phyloP scores from a whole-genome alignment of 1,139 yeast species.

The Yamadazyma triangularis region DNA sequence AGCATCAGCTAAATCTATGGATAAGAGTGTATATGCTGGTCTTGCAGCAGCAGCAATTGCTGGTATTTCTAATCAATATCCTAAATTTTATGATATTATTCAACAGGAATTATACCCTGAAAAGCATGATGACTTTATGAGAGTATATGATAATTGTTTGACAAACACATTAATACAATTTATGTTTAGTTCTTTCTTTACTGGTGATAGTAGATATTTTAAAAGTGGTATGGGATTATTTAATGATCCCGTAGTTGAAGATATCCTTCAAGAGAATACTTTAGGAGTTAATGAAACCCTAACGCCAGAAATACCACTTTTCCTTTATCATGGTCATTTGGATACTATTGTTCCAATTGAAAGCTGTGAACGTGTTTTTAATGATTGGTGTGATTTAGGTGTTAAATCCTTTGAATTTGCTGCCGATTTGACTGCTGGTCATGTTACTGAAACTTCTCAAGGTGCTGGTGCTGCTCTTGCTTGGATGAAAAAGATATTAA shows the following conservation, averaged over 20 bases:
- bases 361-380: constrained; percentile 15
- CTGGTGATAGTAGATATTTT: constrained; percentile 14
- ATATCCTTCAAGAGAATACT: constrained; percentile 15
- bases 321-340: constrained; percentile 14
- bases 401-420: constrained; percentile 12
- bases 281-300: constrained; percentile 7
- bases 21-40: constrained; percentile 18
- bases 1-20: constrained; percentile 22
- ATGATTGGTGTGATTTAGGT: constrained; percentile 17
- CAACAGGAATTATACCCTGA: constrained; percentile 11
- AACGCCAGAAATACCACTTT: constrained; percentile 17
- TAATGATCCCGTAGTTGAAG: constrained; percentile 9
- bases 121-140: constrained; percentile 8
- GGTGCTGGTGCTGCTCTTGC: constrained; percentile 14
- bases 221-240: constrained; percentile 15
- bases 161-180: constrained; percentile 8
- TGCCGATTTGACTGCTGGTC: constrained; percentile 8
- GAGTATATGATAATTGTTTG: constrained; percentile 15
- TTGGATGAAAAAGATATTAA: constrained; percentile 11
- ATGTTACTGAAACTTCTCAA: constrained; percentile 8
- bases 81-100: constrained; percentile 12
- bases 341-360: constrained; percentile 18
- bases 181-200: constrained; percentile 11
- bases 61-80: constrained; percentile 27
- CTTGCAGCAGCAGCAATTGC: constrained; percentile 23